Evolutionary conservation across 2,329 filamentous ascomycete genomes (phyloP).

Genomic region (Massarina eburnea): DNA sequence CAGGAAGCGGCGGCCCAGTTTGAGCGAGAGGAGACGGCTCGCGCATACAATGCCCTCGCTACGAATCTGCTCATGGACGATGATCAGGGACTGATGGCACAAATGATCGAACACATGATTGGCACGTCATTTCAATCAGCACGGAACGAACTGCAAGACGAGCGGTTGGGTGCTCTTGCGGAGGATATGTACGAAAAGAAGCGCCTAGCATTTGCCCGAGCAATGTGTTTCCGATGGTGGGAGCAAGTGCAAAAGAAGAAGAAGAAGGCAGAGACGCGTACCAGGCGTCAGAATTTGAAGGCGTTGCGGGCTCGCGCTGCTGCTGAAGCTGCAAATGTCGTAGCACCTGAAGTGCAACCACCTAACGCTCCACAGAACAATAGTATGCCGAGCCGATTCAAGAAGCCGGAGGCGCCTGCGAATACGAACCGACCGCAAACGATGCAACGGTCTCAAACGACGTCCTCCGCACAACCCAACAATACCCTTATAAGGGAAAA

Average conservation of each 20-base stretch:
- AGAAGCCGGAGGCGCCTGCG: conserved; percentile 15
- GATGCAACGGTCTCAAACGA: neutral
- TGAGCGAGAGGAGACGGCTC: conserved; percentile 15
- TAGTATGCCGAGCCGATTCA: conserved; percentile 10
- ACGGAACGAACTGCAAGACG: conserved; percentile 35
- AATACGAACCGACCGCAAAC: conserved; percentile 14
- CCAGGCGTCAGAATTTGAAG: conserved; percentile 27
- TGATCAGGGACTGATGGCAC: conserved; percentile 46
- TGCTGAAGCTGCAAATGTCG: conserved; percentile 9
- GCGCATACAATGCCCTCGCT: conserved; percentile 38
- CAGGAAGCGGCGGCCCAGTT: conserved; percentile 4
- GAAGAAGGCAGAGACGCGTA: conserved; percentile 18
- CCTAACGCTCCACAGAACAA: conserved; percentile 7
- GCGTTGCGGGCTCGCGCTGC: conserved; percentile 4
- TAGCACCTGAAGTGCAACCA: conserved; percentile 3
- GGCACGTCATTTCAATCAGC: conserved; percentile 37
- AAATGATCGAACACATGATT: conserved; percentile 47
- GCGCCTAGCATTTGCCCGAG: conserved; percentile 19
- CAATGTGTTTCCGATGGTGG: conserved; percentile 25
- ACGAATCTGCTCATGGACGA: conserved; percentile 41
- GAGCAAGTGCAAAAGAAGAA: conserved; percentile 29
- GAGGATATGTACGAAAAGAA: conserved; percentile 20
- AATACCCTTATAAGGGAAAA: neutral
- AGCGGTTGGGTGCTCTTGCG: conserved; percentile 33
- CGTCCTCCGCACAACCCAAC: neutral